Percentiles rank a stretch among this genome's conserved stretches.
These are phyloP conservation scores for Capsicum baccatum DNA, from an alignment of 257 asterid genomes.

Conservation along the genomic window DNA sequence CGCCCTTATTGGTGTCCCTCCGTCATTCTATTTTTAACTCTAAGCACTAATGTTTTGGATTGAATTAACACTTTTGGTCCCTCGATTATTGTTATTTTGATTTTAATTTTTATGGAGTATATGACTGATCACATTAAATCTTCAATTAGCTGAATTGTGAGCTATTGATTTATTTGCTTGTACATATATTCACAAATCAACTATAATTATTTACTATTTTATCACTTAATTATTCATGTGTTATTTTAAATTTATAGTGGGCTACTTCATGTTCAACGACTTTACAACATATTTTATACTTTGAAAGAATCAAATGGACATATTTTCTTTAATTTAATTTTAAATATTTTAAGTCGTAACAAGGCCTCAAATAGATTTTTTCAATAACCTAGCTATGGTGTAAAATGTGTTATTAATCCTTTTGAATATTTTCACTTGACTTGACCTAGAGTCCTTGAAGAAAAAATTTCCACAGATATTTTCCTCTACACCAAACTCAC, in stretches of 20 bases:
- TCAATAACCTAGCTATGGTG: neutral
- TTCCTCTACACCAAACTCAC: neutral
- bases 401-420: neutral
- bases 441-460: neutral
- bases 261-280: too few relatives aligned
- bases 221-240: neutral
- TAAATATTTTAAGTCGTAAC: too few relatives aligned
- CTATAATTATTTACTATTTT: neutral
- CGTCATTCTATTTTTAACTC: neutral
- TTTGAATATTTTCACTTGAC: neutral
- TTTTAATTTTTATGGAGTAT: neutral
- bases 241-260: too few relatives aligned
- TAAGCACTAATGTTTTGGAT: neutral
- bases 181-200: neutral
- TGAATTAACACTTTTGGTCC: neutral
- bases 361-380: too few relatives aligned
- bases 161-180: neutral
- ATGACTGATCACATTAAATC: neutral
- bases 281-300: too few relatives aligned
- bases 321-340: too few relatives aligned
- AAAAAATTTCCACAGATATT: neutral
- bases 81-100: neutral
- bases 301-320: too few relatives aligned
- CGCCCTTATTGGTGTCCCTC: neutral
- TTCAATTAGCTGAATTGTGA: neutral